These are phyloP conservation scores for Bacidia rubella DNA, from an alignment of 495 filamentous ascomycete species.

Conservation along the genomic window DNA sequence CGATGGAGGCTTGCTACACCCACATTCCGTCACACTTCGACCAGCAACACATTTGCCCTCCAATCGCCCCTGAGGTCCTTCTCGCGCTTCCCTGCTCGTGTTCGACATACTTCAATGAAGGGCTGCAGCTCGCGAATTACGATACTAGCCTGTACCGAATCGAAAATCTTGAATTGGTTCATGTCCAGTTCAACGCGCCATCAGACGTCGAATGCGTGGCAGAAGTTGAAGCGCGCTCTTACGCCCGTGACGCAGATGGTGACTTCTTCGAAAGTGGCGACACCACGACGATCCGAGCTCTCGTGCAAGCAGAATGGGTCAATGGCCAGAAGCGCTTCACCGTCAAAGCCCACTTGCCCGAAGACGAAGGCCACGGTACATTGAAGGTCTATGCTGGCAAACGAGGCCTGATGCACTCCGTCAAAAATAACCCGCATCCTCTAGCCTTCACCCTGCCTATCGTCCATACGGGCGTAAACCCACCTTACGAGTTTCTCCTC, in stretches of 20 bases:
- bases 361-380: constrained; percentile 78
- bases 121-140: constrained; percentile 67
- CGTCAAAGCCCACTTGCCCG: constrained; percentile 78
- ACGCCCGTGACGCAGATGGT: constrained; percentile 70
- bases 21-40: constrained; percentile 74
- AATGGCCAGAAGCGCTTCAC: constrained; percentile 77
- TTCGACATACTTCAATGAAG: constrained; percentile 77
- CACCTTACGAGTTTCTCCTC: constrained; percentile 80
- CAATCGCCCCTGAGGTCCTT: constrained; percentile 68
- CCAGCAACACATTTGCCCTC: constrained; percentile 87
- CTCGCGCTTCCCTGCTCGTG: constrained; percentile 73
- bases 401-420: constrained; percentile 87
- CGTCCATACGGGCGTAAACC: constrained; percentile 79
- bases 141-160: constrained; percentile 77
- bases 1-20: constrained; percentile 82
- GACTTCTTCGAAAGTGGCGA: constrained; percentile 92
- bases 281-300: constrained; percentile 59
- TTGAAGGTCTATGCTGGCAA: constrained; percentile 91
- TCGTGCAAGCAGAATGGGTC: constrained; percentile 88
- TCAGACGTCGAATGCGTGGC: constrained; percentile 83
- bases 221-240: constrained; percentile 76
- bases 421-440: constrained; percentile 85
- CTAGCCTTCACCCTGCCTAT: constrained; percentile 86
- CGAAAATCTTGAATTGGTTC: constrained; percentile 84
- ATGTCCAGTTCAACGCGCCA: constrained; percentile 76